Evolutionary conservation across 805 yeast species (phyloP).

Genomic region (Teunomyces atbi): DNA sequence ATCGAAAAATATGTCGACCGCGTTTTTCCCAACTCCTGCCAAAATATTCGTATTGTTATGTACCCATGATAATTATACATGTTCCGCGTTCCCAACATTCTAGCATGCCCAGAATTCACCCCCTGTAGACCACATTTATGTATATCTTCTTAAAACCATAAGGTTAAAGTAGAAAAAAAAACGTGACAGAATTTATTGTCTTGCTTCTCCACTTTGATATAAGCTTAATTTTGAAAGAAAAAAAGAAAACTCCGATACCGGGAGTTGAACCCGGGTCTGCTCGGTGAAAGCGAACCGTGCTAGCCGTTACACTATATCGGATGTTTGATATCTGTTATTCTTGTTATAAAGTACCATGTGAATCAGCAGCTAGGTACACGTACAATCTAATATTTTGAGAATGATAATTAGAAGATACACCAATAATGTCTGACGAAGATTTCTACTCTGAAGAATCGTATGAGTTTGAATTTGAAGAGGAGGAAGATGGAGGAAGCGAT

Average conservation of each 20-base stretch:
- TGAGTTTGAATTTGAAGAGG: slow-evolving; percentile 17
- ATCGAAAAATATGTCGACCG: no score
- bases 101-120: no score
- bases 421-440: slow-evolving; percentile 15
- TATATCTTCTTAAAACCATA: no score
- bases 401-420: background rate
- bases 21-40: no score
- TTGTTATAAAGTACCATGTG: background rate
- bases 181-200: background rate
- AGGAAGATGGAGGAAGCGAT: slow-evolving; percentile 11
- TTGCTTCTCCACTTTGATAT: background rate
- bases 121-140: no score
- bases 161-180: no score
- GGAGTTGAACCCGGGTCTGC: slow-evolving; percentile 86
- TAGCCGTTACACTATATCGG: slow-evolving; percentile 29
- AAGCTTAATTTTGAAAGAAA: background rate
- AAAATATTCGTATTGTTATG: no score
- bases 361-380: background rate
- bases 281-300: slow-evolving; percentile 85
- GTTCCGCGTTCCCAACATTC: no score
- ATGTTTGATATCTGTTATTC: background rate
- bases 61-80: no score
- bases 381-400: background rate
- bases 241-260: slow-evolving; percentile 60
- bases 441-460: slow-evolving; percentile 16